Conservation (phyloP, 208 protist species). For the Acanthamoeba quina region DNA sequence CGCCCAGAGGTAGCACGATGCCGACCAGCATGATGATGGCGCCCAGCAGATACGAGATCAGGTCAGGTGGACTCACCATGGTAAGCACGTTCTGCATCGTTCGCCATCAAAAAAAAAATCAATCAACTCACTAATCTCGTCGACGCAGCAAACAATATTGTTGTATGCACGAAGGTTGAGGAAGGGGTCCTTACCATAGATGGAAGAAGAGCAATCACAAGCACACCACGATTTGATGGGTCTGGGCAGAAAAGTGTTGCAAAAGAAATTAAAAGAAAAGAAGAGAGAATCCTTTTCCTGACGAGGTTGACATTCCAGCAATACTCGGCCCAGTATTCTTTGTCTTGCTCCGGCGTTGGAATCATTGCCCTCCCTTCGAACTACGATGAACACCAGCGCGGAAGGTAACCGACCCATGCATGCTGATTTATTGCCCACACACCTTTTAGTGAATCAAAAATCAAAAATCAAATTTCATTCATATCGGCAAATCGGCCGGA, state of each 20-base stretch:
- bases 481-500: too few species aligned
- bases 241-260: too few species aligned
- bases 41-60: constrained; percentile 34
- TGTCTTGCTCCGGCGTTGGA: neutral
- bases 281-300: too few species aligned
- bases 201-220: too few species aligned
- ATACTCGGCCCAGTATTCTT: neutral
- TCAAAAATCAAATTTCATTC: too few species aligned
- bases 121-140: too few species aligned
- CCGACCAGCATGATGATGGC: constrained; percentile 57
- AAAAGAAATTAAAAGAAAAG: too few species aligned
- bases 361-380: neutral
- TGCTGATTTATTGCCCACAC: neutral
- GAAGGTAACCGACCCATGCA: neutral
- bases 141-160: too few species aligned
- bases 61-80: constrained; percentile 14
- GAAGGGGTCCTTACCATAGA: too few species aligned
- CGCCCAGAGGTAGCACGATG: constrained; percentile 41
- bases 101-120: neutral
- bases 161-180: too few species aligned
- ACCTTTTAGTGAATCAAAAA: too few species aligned
- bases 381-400: neutral
- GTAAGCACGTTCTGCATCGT: neutral
- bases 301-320: neutral
- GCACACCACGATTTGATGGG: too few species aligned